These are phyloP conservation scores for Macrolepiota fuliginosa DNA, from an alignment of 768 basidiomycete species.

Conservation along the genomic window DNA sequence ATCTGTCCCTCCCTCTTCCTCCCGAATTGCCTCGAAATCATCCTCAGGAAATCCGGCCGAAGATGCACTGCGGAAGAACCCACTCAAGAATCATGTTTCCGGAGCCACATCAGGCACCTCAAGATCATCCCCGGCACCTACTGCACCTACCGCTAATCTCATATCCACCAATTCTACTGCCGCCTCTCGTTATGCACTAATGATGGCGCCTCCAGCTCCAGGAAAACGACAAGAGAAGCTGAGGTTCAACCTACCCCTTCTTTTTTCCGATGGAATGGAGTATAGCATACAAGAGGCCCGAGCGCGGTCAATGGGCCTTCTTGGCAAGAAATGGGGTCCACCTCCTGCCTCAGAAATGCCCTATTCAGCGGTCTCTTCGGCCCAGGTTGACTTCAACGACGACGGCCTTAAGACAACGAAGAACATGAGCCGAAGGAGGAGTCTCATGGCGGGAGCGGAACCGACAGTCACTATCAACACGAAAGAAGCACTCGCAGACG, in stretches of 20 bases:
- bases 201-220: slow-evolving; percentile 67
- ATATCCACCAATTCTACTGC: slow-evolving; percentile 35
- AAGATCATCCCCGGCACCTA: slow-evolving; percentile 20
- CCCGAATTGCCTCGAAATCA: slow-evolving; percentile 19
- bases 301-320: slow-evolving; percentile 76
- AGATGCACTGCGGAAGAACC: slow-evolving; percentile 13
- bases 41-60: background rate
- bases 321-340: slow-evolving; percentile 81
- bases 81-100: slow-evolving; percentile 8
- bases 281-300: slow-evolving; percentile 85
- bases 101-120: slow-evolving; percentile 13
- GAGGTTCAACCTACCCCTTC: slow-evolving; percentile 62
- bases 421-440: slow-evolving; percentile 43
- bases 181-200: slow-evolving; percentile 62
- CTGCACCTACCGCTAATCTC: slow-evolving; percentile 25
- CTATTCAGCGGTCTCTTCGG: slow-evolving; percentile 27
- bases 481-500: slow-evolving; percentile 90
- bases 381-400: slow-evolving; percentile 59
- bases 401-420: slow-evolving; percentile 48
- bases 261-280: slow-evolving; percentile 77
- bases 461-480: slow-evolving; percentile 97
- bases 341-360: slow-evolving; percentile 49
- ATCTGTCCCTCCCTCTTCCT: slow-evolving; percentile 29
- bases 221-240: slow-evolving; percentile 73
- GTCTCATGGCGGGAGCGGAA: slow-evolving; percentile 47